A percentile compares a stretch with the other conserved stretches of the same genome.
These are phyloP conservation scores for Dryadomyces quercus-mongolicae DNA, from an alignment of 2,329 filamentous ascomycete genomes.

Conservation along the genomic window DNA sequence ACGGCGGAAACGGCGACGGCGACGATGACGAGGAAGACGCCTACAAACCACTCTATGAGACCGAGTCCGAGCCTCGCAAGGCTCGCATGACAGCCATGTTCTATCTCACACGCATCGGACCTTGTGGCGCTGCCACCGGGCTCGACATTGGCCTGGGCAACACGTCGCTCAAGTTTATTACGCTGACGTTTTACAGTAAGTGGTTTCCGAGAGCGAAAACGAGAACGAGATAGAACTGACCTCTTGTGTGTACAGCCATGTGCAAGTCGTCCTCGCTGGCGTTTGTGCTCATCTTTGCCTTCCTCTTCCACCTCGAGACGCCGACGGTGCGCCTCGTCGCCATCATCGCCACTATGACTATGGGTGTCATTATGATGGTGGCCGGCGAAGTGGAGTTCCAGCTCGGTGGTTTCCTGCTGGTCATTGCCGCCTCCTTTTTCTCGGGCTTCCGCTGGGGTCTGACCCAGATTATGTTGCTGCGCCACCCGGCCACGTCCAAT, in stretches of 20 bases:
- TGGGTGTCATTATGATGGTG: slow-evolving; percentile 96
- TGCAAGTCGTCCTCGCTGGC: slow-evolving; percentile 95
- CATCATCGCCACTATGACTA: slow-evolving; percentile 86
- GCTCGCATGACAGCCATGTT: slow-evolving; percentile 67
- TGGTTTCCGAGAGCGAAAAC: slow-evolving; percentile 6
- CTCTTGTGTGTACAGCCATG: no score
- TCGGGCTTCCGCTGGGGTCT: slow-evolving; percentile 96
- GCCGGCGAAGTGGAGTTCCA: slow-evolving; percentile 88
- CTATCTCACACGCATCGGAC: slow-evolving; percentile 82
- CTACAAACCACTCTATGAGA: slow-evolving; percentile 27
- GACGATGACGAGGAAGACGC: slow-evolving; percentile 41
- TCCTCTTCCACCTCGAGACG: slow-evolving; percentile 80
- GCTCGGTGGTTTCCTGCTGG: slow-evolving; percentile 73
- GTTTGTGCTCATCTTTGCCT: slow-evolving; percentile 91
- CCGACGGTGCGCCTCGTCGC: slow-evolving; percentile 75
- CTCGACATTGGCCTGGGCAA: slow-evolving; percentile 95
- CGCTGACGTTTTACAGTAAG: slow-evolving; percentile 87
- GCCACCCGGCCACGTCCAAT: slow-evolving; percentile 89
- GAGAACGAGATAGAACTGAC: not conserved
- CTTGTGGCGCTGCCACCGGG: slow-evolving; percentile 84
- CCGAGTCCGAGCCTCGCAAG: slow-evolving; percentile 34
- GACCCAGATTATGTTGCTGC: slow-evolving; percentile 90
- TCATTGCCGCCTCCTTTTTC: slow-evolving; percentile 89
- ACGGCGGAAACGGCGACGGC: slow-evolving; percentile 34
- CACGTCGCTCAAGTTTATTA: slow-evolving; percentile 90